A percentile compares a stretch with the other conserved stretches of the same genome.
phyloP scores from a whole-genome alignment of 805 yeast species.

The Teunomyces funiuensis region DNA sequence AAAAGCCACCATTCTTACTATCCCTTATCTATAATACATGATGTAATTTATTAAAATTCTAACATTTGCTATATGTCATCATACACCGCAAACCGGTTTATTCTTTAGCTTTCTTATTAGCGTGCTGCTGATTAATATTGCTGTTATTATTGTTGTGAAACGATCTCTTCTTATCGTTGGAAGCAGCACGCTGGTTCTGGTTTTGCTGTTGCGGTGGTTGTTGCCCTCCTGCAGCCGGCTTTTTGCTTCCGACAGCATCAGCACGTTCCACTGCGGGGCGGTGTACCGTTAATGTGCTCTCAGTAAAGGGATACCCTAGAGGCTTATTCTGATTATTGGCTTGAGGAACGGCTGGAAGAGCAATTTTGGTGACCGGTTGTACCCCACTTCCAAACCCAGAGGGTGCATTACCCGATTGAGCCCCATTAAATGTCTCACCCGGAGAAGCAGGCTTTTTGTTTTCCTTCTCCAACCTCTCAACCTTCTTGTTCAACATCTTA shows the following conservation, averaged over 20 bases:
- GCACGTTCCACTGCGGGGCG: conserved; percentile 23
- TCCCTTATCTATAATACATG: not conserved
- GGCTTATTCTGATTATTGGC: conserved; percentile 7
- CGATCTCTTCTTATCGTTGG: conserved; percentile 8
- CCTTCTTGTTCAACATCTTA: conserved; percentile 52
- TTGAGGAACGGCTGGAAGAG: conserved; percentile 1
- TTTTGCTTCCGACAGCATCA: not conserved
- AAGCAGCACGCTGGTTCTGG: not conserved
- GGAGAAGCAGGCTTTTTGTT: not conserved
- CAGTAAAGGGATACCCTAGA: conserved; percentile 24
- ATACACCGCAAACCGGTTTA: not conserved
- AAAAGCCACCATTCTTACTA: not conserved
- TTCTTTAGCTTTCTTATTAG: conserved; percentile 8
- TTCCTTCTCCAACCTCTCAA: conserved; percentile 47
- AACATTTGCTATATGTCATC: too few species aligned
- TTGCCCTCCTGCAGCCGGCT: not conserved
- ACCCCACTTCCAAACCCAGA: conserved; percentile 5
- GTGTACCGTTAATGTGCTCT: conserved; percentile 32
- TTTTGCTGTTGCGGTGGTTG: too few species aligned
- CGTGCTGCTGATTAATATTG: conserved; percentile 4
- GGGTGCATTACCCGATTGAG: not conserved
- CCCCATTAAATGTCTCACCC: not conserved
- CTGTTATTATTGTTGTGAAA: conserved; percentile 1
- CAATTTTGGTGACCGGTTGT: not conserved
- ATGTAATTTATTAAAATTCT: not conserved